Percentiles rank a stretch among this genome's conserved stretches.
Evolutionary conservation across 331 rosid species (phyloP).

Genomic region (Acacia pycnantha): DNA sequence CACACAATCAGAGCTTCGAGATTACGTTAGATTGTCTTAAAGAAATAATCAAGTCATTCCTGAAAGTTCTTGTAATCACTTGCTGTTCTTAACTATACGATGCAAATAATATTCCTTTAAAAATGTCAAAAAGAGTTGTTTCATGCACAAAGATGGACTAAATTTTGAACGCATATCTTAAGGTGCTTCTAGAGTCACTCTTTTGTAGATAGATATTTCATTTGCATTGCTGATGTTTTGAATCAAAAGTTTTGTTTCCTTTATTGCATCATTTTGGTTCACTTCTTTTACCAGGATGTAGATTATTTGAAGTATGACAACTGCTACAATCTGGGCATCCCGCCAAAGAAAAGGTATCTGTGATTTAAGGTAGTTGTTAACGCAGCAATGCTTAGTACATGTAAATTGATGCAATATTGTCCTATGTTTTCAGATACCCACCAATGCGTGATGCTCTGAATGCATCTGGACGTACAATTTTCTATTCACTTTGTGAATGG

Average conservation of each 20-base stretch:
- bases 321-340: slow-evolving; percentile 84
- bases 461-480: slow-evolving; percentile 59
- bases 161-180: slow-evolving; percentile 6
- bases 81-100: slow-evolving; percentile 2
- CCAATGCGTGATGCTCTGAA: slow-evolving; percentile 93
- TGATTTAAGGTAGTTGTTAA: slow-evolving; percentile 19
- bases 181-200: slow-evolving; percentile 13
- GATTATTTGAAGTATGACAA: slow-evolving; percentile 98
- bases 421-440: slow-evolving; percentile 73
- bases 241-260: slow-evolving; percentile 12
- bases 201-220: not conserved
- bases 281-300: slow-evolving; percentile 54
- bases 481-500: slow-evolving; percentile 94
- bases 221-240: slow-evolving; percentile 11
- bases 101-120: not conserved
- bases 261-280: not conserved
- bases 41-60: not conserved
- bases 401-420: slow-evolving; percentile 35
- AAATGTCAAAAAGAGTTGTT: not conserved
- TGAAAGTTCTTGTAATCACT: not conserved
- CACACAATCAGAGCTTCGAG: not conserved
- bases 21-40: not conserved
- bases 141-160: not conserved
- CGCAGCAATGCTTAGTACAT: not conserved
- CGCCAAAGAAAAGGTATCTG: slow-evolving; percentile 69